Base-by-base conservation (phyloP, 1,284 basidiomycete species). In the Tranzscheliella williamsii region DNA sequence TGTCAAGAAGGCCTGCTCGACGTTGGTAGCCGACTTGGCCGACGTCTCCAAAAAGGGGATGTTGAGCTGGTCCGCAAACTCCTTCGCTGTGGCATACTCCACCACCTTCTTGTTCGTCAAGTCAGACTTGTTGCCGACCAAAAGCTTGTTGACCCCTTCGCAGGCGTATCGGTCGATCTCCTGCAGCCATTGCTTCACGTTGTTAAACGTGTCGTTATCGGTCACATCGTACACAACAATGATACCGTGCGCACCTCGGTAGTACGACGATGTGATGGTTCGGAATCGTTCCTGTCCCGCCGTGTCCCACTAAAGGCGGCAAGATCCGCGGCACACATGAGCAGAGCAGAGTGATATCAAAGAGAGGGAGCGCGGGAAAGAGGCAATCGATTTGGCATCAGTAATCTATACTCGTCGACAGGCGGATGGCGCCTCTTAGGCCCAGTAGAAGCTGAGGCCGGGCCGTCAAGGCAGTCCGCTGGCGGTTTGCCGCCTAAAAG, bases 161-260 rank as follows among this genome's bases (percentile, higher is more conserved):
- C 91, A 93, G 54, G 95, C 95, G 80, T 98, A 97, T 75, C 94
- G 87, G 82, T 98, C 95, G 75, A 98, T 98, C 81, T 99, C 94
- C 79, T 95, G 92, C 52, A 98, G 85, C 95, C 95, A 98, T 79
- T 96, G 92, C 84, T 98, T 99, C 79, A 98, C 95, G 75, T 98
- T 96, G 73, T 88, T 87, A 82, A 95, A 97, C 15, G 92, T 93
- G 75, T 97, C 69, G 54, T 79, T 77, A 65, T 98, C 94, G 42
- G 94, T 99, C 38, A 98, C 94, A 80, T 99, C 95, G 83, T 98
- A 98, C 33, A 99, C 94, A 56, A 99, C 91, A 64, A 98, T 89
- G 55, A 97, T 88, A 8, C 91, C 91, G 75, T 94, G 91, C 21
- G 91, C 91, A 4, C 91, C 92, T 34, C 91, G 85, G 74, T 95